A percentile compares a stretch with the other conserved stretches of the same genome.
phyloP scores from a whole-genome alignment of 2,329 filamentous ascomycete species.

The Beauveria rudraprayagi region DNA sequence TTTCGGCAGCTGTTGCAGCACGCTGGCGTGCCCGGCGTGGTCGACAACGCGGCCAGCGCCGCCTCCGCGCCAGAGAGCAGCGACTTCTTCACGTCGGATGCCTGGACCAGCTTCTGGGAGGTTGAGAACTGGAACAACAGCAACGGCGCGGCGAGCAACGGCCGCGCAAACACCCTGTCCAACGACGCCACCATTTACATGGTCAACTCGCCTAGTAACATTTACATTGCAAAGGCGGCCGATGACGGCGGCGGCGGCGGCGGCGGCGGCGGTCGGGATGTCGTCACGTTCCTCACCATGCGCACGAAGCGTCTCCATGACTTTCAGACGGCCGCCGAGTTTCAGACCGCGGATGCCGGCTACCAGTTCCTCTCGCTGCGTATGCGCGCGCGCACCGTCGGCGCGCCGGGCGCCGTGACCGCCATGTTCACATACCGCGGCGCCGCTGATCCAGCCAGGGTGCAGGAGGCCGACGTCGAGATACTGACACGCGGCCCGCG shows the following conservation, averaged over 20 bases:
- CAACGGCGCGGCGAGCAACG: background rate
- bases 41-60: constrained; percentile 22
- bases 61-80: constrained; percentile 25
- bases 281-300: constrained; percentile 38
- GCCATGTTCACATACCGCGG: constrained; percentile 46
- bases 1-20: constrained; percentile 36
- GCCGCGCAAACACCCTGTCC: constrained; percentile 15
- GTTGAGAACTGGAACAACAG: constrained; percentile 23
- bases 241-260: constrained; percentile 22
- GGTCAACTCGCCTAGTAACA: constrained; percentile 35
- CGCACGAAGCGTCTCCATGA: constrained; percentile 34
- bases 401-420: constrained; percentile 40
- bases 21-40: constrained; percentile 26
- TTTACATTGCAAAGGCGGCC: constrained; percentile 37
- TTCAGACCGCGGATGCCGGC: constrained; percentile 27
- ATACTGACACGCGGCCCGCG: constrained; percentile 39
- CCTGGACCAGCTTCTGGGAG: constrained; percentile 23
- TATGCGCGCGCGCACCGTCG: constrained; percentile 43
- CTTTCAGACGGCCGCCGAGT: constrained; percentile 42
- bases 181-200: constrained; percentile 26
- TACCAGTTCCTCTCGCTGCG: constrained; percentile 32
- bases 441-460: constrained; percentile 24
- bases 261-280: constrained; percentile 23
- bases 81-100: constrained; percentile 29
- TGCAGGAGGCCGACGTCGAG: constrained; percentile 47